A percentile compares a stretch with the other conserved stretches of the same genome.
These are phyloP conservation scores for Fusarium globosum DNA, from an alignment of 2,329 filamentous ascomycete species.

Conservation along the genomic window DNA sequence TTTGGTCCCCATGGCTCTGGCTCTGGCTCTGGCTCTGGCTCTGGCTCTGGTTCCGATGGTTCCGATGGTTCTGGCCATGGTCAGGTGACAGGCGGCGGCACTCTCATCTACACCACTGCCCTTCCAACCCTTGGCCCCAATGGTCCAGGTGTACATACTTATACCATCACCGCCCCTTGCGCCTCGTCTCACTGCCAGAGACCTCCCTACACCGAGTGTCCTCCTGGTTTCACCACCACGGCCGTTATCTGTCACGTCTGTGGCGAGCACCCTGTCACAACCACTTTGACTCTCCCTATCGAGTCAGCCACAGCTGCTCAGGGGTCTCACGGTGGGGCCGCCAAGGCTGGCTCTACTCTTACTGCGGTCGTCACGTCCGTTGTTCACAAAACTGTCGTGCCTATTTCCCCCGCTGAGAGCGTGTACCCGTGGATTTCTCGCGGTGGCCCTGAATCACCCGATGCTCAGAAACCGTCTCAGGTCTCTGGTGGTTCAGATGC, in stretches of 20 bases:
- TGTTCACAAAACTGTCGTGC: background rate
- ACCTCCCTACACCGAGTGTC: background rate
- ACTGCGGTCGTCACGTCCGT: background rate
- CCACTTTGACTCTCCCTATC: slow-evolving; percentile 18
- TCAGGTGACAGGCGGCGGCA: background rate
- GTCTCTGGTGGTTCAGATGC: background rate
- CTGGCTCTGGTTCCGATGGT: background rate
- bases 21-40: background rate
- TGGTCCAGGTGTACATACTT: slow-evolving; percentile 16
- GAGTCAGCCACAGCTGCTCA: slow-evolving; percentile 16
- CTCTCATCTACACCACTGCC: slow-evolving; percentile 8
- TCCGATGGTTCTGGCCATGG: background rate
- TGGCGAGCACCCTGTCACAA: slow-evolving; percentile 1
- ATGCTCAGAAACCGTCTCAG: background rate
- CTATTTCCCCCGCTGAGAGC: background rate
- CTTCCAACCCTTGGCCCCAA: slow-evolving; percentile 11
- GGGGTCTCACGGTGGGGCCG: background rate
- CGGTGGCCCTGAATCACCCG: background rate
- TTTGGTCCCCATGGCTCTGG: background rate
- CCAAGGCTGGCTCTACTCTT: background rate
- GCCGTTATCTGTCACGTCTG: slow-evolving; percentile 12
- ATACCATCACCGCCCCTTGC: slow-evolving; percentile 24
- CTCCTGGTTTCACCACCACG: slow-evolving; percentile 21
- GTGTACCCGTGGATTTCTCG: background rate
- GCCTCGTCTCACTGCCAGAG: background rate